Evolutionary conservation across 108 stramenopile genomes (phyloP).

Genomic region (Craspedostauros australis): DNA sequence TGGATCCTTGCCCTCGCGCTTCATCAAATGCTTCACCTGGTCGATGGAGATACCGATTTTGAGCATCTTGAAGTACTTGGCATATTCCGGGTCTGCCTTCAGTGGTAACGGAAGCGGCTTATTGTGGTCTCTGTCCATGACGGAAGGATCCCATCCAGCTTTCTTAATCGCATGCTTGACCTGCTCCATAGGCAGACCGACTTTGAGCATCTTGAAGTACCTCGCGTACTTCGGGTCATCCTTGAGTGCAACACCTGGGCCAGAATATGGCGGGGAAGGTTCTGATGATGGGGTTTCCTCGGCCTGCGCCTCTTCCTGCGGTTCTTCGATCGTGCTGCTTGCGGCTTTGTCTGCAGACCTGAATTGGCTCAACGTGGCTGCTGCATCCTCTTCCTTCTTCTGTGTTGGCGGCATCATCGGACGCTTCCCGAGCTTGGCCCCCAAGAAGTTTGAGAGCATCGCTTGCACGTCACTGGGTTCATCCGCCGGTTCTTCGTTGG

Average conservation of each 20-base stretch:
- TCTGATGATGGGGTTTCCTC: not conserved
- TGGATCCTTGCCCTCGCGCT: slow-evolving; percentile 71
- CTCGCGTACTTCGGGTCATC: slow-evolving; percentile 72
- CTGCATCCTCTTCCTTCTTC: slow-evolving; percentile 11
- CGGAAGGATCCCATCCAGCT: slow-evolving; percentile 75
- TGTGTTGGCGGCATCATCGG: slow-evolving; percentile 12
- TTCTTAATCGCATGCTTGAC: slow-evolving; percentile 84
- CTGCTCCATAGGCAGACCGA: slow-evolving; percentile 78
- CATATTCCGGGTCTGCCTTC: slow-evolving; percentile 74
- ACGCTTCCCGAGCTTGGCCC: slow-evolving; percentile 5
- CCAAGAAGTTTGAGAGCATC: slow-evolving; percentile 24
- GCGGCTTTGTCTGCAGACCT: slow-evolving; percentile 3
- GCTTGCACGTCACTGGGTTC: slow-evolving; percentile 17
- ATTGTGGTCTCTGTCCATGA: slow-evolving; percentile 80
- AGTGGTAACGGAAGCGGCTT: slow-evolving; percentile 61
- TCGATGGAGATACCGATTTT: slow-evolving; percentile 84
- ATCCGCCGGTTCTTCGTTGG: slow-evolving; percentile 3
- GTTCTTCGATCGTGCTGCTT: slow-evolving; percentile 2
- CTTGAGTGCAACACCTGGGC: slow-evolving; percentile 43
- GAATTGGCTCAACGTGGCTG: slow-evolving; percentile 2
- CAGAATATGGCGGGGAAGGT: slow-evolving; percentile 1
- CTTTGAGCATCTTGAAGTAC: slow-evolving; percentile 80
- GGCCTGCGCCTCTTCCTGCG: no score
- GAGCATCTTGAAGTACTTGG: slow-evolving; percentile 91
- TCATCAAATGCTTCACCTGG: slow-evolving; percentile 88